These are phyloP conservation scores for Coniella vitis DNA, from an alignment of 2,329 filamentous ascomycete species.

Conservation along the genomic window DNA sequence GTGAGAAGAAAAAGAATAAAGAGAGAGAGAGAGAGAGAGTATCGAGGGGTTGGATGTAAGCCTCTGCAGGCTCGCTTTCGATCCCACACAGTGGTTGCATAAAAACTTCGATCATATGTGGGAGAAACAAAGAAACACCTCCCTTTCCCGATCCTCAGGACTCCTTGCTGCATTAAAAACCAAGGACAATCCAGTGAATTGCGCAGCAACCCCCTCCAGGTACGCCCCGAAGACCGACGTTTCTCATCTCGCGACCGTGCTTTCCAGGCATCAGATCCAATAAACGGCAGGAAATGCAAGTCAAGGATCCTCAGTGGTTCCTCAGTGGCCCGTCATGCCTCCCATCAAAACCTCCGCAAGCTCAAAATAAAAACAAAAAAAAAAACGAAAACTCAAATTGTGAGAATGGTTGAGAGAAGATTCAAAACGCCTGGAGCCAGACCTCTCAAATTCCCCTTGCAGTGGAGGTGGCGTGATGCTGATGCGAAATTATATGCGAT, in stretches of 20 bases:
- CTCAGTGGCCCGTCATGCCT: background rate
- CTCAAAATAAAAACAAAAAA: too few species aligned
- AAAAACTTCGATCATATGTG: too few species aligned
- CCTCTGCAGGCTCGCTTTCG: too few species aligned
- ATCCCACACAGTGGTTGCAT: too few species aligned
- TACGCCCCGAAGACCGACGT: background rate
- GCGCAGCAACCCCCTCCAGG: background rate
- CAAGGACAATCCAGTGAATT: background rate
- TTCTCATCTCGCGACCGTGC: background rate
- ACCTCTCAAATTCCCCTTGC: conserved; percentile 1
- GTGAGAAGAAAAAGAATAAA: too few species aligned
- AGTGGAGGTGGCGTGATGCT: conserved; percentile 10
- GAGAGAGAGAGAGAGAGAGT: too few species aligned
- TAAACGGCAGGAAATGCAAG: background rate
- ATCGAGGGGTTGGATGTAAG: too few species aligned
- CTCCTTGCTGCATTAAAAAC: background rate
- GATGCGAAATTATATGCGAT: conserved; percentile 14
- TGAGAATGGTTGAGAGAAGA: background rate
- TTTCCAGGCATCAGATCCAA: background rate
- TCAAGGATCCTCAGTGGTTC: background rate
- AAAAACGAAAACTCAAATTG: too few species aligned
- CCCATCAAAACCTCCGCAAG: too few species aligned
- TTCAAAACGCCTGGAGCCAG: conserved; percentile 10
- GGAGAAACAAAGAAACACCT: background rate
- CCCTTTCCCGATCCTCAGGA: background rate